Evolutionary conservation across 106 monocot species (phyloP), one percentile per base, ranked within the genome.

Genomic region (Xerophyta viscosa): DNA sequence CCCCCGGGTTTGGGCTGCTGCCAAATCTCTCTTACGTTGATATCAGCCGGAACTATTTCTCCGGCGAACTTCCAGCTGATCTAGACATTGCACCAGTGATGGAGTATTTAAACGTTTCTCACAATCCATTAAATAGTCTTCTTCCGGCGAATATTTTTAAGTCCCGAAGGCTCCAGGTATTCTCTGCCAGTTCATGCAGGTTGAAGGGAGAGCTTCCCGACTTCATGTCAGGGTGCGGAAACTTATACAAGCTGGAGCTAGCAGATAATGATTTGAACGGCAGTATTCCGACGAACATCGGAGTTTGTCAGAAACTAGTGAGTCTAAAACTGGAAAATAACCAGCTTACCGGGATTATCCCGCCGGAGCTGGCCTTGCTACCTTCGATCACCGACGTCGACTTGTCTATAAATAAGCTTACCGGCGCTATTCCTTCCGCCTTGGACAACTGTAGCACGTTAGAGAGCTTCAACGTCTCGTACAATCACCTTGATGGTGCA

Each of bases 361-460:
- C 93, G 14, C 37, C 42, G 53, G 81, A 74, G 61, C 51, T 94
- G 4, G 63, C 93, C 10, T 33, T 31, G 14, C 68, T 88, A 19
- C 93, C 80, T 29, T 74, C 77, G n/a, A 83, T 92, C 73, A 88
- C 88, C 0, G 81, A 84, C 22, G 58, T 94, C 17, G 84, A 94
- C 44, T 56, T 94, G 23, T 74, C 88, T 4, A 50, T 31, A 52
- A 94, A 94, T 54, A 14, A 25, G n/a, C 78, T 94, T 14, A 57
- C 24, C 37, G 93, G 93, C 5, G 2, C 52, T 6, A 84, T 94
- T 17, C 88, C 93, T 8, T 44, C 61, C 21, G 69, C 33, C 37
- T 81, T 94, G 45, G 77, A 69, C 61, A 88, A 84, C 42, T 84
- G 80, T 41, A 84, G 46, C 48, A 94, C 93, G 7, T 37, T 94